phyloP scores from a whole-genome alignment of 768 basidiomycete genomes.

The Daedalea quercina region DNA sequence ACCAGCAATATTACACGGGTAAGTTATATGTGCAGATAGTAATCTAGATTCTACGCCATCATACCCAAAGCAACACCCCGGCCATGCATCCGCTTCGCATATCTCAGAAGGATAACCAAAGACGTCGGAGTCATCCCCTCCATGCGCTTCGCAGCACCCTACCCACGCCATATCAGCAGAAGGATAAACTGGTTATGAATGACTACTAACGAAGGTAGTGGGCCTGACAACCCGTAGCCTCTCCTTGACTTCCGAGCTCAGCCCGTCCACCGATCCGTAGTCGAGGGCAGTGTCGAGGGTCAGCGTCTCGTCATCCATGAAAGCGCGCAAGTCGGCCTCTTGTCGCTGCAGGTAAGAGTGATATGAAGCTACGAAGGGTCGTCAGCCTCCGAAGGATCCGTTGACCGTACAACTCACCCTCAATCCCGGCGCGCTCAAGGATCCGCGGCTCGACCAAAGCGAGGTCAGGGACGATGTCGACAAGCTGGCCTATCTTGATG shows the following conservation, averaged over 20 bases:
- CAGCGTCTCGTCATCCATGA: constrained; percentile 72
- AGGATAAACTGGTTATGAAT: background rate
- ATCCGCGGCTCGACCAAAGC: constrained; percentile 41
- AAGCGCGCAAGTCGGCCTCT: constrained; percentile 65
- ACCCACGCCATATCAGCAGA: background rate
- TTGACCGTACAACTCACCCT: constrained; percentile 40
- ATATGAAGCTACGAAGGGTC: constrained; percentile 28
- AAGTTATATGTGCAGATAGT: too few species aligned
- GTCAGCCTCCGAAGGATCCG: background rate
- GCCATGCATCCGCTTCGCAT: constrained; percentile 39
- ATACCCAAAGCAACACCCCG: background rate
- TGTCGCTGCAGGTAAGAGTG: constrained; percentile 61
- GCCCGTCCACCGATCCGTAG: constrained; percentile 54
- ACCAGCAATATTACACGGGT: too few species aligned
- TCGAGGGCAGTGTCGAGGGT: constrained; percentile 64
- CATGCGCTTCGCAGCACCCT: constrained; percentile 92
- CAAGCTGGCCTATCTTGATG: constrained; percentile 38
- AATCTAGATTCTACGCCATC: too few species aligned
- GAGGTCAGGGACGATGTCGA: constrained; percentile 42
- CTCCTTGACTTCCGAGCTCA: constrained; percentile 74
- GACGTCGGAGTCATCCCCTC: constrained; percentile 88
- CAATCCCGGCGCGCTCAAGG: constrained; percentile 58
- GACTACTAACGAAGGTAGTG: constrained; percentile 50
- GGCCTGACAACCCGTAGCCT: constrained; percentile 55
- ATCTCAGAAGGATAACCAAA: constrained; percentile 58